Conservation (phyloP, 306 rosid species). For the Oemleria cerasiformis region DNA sequence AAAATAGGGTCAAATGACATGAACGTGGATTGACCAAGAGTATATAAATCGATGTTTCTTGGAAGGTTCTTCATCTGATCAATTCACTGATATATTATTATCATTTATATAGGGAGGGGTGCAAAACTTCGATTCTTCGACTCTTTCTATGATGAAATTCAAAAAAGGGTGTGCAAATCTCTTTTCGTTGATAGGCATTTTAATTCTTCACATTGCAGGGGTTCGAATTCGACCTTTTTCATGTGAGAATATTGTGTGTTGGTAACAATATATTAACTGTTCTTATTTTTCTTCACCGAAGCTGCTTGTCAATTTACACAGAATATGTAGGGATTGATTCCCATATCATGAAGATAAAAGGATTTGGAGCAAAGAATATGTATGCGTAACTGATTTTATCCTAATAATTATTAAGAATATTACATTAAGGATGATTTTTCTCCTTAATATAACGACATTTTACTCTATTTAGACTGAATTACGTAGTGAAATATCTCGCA, state of each 20-base stretch:
- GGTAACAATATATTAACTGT: background rate
- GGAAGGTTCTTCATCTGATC: constrained; percentile 29
- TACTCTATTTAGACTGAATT: too few relatives aligned
- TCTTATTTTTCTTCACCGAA: background rate
- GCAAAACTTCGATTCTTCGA: constrained; percentile 61
- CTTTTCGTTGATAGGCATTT: constrained; percentile 20
- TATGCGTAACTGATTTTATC: constrained; percentile 8
- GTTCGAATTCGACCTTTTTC: constrained; percentile 13
- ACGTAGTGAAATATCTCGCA: too few relatives aligned
- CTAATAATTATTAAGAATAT: constrained; percentile 13
- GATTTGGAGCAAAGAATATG: constrained; percentile 17
- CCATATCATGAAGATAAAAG: constrained; percentile 15
- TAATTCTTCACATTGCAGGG: background rate
- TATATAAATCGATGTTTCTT: constrained; percentile 13
- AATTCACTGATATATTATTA: background rate
- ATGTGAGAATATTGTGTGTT: constrained; percentile 22
- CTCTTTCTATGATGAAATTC: constrained; percentile 18
- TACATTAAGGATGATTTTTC: background rate
- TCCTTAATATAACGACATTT: too few relatives aligned
- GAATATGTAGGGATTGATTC: constrained; percentile 18
- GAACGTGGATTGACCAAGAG: constrained; percentile 50
- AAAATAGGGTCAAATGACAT: background rate
- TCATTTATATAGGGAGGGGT: constrained; percentile 11
- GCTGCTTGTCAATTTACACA: constrained; percentile 15
- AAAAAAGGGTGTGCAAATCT: constrained; percentile 14